phyloP scores from a whole-genome alignment of 2,329 filamentous ascomycete genomes.

The Polytolypa hystricis region DNA sequence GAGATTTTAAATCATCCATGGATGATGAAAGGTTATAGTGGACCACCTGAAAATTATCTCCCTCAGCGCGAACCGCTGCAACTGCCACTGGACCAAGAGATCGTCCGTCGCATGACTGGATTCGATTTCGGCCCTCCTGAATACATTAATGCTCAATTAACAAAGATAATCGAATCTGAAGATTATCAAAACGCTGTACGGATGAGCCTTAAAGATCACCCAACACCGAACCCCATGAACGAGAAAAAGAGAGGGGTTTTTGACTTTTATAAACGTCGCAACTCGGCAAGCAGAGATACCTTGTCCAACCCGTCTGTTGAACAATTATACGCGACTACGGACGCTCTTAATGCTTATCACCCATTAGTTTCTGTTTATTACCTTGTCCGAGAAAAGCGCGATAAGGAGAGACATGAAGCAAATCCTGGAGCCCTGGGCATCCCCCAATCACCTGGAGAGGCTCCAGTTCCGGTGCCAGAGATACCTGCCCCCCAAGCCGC shows the following conservation, averaged over 20 bases:
- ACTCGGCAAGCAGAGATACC: constrained; percentile 82
- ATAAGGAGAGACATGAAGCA: constrained; percentile 55
- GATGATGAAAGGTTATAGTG: constrained; percentile 85
- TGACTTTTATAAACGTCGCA: constrained; percentile 92
- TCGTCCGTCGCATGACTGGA: constrained; percentile 89
- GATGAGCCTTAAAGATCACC: constrained; percentile 56
- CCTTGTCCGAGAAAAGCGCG: constrained; percentile 86
- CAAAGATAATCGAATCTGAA: constrained; percentile 78
- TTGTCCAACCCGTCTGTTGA: constrained; percentile 75
- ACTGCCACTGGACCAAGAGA: constrained; percentile 68
- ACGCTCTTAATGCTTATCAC: constrained; percentile 87
- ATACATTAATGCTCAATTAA: constrained; percentile 69
- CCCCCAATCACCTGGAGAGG: constrained; percentile 46
- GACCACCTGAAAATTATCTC: constrained; percentile 79
- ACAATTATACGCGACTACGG: constrained; percentile 66
- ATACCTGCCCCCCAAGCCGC: constrained; percentile 73
- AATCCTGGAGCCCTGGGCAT: constrained; percentile 50
- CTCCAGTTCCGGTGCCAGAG: constrained; percentile 55
- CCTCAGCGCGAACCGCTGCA: constrained; percentile 74
- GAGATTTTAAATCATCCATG: constrained; percentile 94
- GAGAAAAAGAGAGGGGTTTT: constrained; percentile 87
- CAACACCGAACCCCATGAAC: constrained; percentile 44
- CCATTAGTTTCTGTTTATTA: constrained; percentile 92
- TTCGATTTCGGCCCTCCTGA: constrained; percentile 93
- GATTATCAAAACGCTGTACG: constrained; percentile 84